Percentiles rank a stretch among this genome's conserved stretches.
phyloP scores from a whole-genome alignment of 163 green algal genomes.

The Volvox carteri region DNA sequence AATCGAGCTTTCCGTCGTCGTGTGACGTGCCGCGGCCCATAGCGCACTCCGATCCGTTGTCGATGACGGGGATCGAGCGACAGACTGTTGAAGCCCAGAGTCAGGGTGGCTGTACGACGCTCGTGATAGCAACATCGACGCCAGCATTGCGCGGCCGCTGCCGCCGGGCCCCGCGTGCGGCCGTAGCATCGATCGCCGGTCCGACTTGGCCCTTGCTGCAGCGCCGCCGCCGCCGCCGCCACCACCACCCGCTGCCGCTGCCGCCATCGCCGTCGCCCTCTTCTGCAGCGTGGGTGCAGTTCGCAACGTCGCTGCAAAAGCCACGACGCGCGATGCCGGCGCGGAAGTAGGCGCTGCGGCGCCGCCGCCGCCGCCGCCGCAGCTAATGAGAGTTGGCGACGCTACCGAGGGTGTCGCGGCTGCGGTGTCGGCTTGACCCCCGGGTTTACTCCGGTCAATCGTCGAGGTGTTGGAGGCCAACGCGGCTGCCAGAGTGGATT shows the following conservation, averaged over 20 bases:
- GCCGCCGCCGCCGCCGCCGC: background rate
- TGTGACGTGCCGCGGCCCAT: background rate
- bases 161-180: background rate
- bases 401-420: too few species aligned
- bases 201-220: background rate
- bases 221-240: background rate
- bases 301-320: constrained; percentile 10
- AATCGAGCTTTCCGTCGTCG: background rate
- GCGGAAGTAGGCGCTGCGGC: background rate
- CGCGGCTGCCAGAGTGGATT: background rate
- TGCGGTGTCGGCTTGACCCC: too few species aligned
- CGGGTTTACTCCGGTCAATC: background rate
- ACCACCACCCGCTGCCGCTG: background rate
- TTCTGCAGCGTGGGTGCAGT: background rate
- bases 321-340: background rate
- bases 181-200: background rate
- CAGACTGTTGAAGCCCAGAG: background rate
- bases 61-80: too few species aligned
- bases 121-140: background rate
- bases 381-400: too few species aligned
- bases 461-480: background rate
- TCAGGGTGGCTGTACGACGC: constrained; percentile 8
- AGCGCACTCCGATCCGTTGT: background rate
- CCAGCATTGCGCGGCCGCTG: background rate
- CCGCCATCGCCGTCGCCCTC: background rate